Conservation (phyloP, 2,329 filamentous ascomycete species). For the Colletotrichum lini region DNA sequence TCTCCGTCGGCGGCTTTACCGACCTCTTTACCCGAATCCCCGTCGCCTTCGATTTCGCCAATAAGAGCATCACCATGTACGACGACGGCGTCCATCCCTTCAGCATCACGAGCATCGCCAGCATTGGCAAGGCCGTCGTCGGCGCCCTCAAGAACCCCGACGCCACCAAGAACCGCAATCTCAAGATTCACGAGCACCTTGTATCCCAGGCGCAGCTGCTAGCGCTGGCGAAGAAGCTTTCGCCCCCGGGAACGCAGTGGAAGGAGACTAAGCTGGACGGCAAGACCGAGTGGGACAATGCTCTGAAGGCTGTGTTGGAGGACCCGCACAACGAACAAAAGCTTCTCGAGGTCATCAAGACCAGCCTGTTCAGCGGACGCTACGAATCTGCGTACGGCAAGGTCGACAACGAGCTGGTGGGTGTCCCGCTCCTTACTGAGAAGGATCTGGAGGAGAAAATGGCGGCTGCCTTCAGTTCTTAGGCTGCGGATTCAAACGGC, state of each 20-base stretch:
- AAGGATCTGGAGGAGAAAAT: conserved; percentile 31
- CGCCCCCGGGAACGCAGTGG: conserved; percentile 31
- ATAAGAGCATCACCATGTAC: conserved; percentile 57
- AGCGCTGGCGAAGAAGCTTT: conserved; percentile 45
- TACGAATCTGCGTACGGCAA: conserved; percentile 6
- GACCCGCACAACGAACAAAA: conserved; percentile 10
- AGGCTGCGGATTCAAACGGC: neutral
- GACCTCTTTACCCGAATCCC: conserved; percentile 65
- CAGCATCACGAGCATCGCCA: conserved; percentile 61
- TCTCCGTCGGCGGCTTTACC: conserved; percentile 70
- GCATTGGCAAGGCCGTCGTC: conserved; percentile 63
- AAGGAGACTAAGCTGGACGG: conserved; percentile 21
- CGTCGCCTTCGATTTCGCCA: conserved; percentile 23
- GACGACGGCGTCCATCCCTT: conserved; percentile 64
- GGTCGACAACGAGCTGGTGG: conserved; percentile 28
- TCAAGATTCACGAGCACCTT: conserved; percentile 66
- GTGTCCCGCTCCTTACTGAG: conserved; percentile 19
- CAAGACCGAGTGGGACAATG: conserved; percentile 1
- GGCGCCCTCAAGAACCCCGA: conserved; percentile 61
- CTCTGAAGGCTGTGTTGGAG: neutral
- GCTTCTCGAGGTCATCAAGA: conserved; percentile 1
- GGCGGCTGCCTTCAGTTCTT: conserved; percentile 18
- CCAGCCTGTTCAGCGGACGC: conserved; percentile 4
- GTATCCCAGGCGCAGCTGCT: conserved; percentile 67
- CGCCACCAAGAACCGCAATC: conserved; percentile 66